A percentile compares a stretch with the other conserved stretches of the same genome.
These are phyloP conservation scores for Papilionanthe hybrid DNA, from an alignment of 116 monocot genomes.

Conservation along the genomic window DNA sequence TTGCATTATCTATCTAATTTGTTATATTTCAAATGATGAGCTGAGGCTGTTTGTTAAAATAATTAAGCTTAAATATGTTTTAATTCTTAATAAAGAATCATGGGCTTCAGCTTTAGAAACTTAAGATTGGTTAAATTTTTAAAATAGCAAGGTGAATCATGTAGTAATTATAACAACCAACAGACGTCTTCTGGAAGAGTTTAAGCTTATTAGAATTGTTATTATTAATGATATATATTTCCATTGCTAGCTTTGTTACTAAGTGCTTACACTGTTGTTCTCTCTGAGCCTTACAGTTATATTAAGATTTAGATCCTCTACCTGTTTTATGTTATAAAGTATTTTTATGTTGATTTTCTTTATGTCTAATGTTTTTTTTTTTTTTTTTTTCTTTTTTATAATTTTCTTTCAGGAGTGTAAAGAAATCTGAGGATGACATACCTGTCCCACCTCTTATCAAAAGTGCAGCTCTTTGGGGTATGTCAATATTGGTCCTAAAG, in stretches of 20 bases:
- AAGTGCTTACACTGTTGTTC: neutral
- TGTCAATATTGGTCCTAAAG: neutral
- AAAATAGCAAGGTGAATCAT: too few relatives aligned
- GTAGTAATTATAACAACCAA: neutral
- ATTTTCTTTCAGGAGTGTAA: slow-evolving; percentile 67
- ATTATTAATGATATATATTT: neutral
- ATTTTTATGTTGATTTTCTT: neutral
- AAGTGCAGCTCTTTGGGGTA: slow-evolving; percentile 76
- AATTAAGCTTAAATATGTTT: neutral
- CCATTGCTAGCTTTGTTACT: neutral
- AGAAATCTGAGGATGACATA: slow-evolving; percentile 86
- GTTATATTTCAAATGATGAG: too few relatives aligned
- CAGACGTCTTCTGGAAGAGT: neutral
- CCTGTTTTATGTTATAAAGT: neutral
- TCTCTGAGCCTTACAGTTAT: neutral
- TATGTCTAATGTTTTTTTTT: slow-evolving; percentile 12
- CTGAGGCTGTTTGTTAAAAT: neutral
- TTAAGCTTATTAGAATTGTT: neutral
- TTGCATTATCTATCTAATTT: too few relatives aligned
- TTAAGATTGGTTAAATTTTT: too few relatives aligned
- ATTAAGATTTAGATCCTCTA: neutral
- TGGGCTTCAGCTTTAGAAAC: neutral
- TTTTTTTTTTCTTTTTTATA: too few relatives aligned
- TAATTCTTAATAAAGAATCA: neutral
- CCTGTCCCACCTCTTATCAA: slow-evolving; percentile 91